Conservation (phyloP, 495 filamentous ascomycete genomes). For the Podospora tetraspora region DNA sequence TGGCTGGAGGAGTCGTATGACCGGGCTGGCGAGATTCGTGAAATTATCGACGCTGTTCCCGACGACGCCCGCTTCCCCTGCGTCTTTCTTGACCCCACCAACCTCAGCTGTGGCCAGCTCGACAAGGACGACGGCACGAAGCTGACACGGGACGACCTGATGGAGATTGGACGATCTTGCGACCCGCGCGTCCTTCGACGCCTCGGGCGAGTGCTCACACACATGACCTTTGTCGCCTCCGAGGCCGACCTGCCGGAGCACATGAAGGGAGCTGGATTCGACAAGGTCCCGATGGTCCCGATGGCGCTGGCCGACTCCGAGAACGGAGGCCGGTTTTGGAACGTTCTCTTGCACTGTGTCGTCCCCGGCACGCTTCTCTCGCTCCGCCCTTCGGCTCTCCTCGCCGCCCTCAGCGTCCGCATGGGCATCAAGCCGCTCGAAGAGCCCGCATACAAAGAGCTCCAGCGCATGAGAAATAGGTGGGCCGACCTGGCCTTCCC, state of each 20-base stretch:
- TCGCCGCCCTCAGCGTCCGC: slow-evolving; percentile 42
- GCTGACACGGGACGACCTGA: slow-evolving; percentile 32
- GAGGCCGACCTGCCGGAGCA: slow-evolving; percentile 39
- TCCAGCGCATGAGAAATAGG: slow-evolving; percentile 30
- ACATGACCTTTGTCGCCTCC: slow-evolving; percentile 35
- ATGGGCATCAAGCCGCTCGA: slow-evolving; percentile 38
- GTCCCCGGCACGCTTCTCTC: slow-evolving; percentile 41
- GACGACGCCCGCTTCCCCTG: slow-evolving; percentile 44
- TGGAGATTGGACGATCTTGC: slow-evolving; percentile 45
- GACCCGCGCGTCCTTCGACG: slow-evolving; percentile 38
- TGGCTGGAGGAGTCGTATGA: slow-evolving; percentile 49
- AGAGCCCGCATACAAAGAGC: slow-evolving; percentile 34
- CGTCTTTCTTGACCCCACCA: slow-evolving; percentile 44
- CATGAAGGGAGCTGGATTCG: slow-evolving; percentile 23
- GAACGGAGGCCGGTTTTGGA: slow-evolving; percentile 37
- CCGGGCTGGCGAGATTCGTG: slow-evolving; percentile 34
- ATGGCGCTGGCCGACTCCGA: slow-evolving; percentile 31
- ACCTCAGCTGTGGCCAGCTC: slow-evolving; percentile 23
- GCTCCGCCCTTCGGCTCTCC: slow-evolving; percentile 36
- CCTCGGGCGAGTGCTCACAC: slow-evolving; percentile 39
- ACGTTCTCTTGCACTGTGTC: slow-evolving; percentile 39
- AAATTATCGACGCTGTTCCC: slow-evolving; percentile 40
- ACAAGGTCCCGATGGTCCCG: slow-evolving; percentile 34
- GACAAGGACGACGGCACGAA: slow-evolving; percentile 13
- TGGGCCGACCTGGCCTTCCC: slow-evolving; percentile 43